Evolutionary conservation across 345 rosid genomes (phyloP).

Genomic region (Eucalyptus guilfoylei): DNA sequence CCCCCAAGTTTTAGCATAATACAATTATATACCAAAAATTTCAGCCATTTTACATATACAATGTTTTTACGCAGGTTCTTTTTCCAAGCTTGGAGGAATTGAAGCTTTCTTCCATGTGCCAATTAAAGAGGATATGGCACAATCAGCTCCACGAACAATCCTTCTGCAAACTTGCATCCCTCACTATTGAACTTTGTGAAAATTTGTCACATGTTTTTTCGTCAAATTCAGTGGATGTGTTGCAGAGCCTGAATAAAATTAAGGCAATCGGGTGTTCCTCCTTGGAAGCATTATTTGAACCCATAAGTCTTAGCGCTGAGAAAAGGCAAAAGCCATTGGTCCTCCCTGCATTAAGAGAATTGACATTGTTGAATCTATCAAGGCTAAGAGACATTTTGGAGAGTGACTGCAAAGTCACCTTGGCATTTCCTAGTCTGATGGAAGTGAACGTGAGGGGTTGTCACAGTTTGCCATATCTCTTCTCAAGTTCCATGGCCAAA

Average conservation of each 20-base stretch:
- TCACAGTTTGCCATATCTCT: neutral
- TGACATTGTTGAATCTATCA: no score
- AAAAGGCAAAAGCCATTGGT: no score
- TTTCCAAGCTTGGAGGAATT: no score
- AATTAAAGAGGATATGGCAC: no score
- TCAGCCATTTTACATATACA: accelerated
- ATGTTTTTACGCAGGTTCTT: no score
- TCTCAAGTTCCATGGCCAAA: neutral
- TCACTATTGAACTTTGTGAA: no score
- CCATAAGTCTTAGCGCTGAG: accelerated
- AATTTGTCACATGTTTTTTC: no score
- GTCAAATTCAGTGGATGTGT: no score
- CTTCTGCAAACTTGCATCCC: no score
- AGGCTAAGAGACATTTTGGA: neutral
- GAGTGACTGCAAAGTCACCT: neutral
- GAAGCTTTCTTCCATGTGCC: no score
- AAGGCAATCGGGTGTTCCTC: accelerated
- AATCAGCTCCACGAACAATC: accelerated
- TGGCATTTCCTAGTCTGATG: neutral
- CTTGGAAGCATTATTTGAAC: no score
- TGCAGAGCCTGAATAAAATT: accelerated
- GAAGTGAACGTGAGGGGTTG: neutral
- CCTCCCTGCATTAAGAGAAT: accelerated
- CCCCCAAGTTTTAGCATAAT: accelerated
- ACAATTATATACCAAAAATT: no score